Base-by-base conservation (phyloP, 1,284 basidiomycete genomes). In the Marasmius tenuissimus region DNA sequence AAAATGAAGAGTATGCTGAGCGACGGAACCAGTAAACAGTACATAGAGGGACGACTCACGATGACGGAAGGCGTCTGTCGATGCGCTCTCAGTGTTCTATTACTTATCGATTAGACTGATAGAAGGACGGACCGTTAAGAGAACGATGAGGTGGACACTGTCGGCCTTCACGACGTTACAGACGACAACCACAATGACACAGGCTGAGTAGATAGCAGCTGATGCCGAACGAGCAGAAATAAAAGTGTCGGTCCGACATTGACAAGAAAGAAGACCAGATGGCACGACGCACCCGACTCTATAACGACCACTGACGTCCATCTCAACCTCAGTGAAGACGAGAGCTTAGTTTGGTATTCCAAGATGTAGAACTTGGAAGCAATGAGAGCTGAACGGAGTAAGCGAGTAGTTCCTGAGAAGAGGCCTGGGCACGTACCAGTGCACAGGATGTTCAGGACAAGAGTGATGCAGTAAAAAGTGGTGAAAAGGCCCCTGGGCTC, bases 131-230 rank as follows among this genome's bases (percentile, higher is more conserved):
- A 27, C 27, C 27, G 27, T 27, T 27, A 27, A 27, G 4, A 27
- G 27, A 27, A 27, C 27, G 27, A 27, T 27, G 27, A 27, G 27
- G 27, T 27, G 27, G 4, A 27, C 27, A 27, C 27, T 50, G 49
- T 58, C 58, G 22, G 35, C 37, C 11, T 50, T 57, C 27, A 52
- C 35, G 20, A 57, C 61, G 22, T 55, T 58, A 34, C 56, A 57
- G 11, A 59, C 54, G 7, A 63, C 20, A 52, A 63, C 52, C 14
- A 49, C 61, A 12, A 63, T 20, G 18, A 60, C 39, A 57, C 51
- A 56, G 12, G 47, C 38, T 12, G 61, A 59, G 40, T 63, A 63
- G 8, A 63, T 16, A 11, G 61, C 58, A 34, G 61, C 61, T 63
- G 14, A 9, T 38, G 27, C 34, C 11, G 4, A 27, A 4, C 27